Conservation (phyloP, 441 rosid genomes). For the Kokia cookei region DNA sequence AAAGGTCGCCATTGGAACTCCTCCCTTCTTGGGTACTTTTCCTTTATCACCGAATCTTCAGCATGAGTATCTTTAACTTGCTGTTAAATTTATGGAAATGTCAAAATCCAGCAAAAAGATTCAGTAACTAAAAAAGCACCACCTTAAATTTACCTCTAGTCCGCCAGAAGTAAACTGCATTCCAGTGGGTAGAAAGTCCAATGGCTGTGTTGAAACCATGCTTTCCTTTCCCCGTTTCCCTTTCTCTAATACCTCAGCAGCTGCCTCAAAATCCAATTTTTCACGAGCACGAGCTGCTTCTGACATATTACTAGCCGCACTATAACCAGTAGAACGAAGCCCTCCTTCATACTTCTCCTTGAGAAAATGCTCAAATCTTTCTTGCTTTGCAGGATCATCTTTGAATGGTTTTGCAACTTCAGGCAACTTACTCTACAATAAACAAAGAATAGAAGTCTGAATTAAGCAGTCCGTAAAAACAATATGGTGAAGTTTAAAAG, state of each 20-base stretch:
- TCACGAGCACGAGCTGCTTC: constrained; percentile 95
- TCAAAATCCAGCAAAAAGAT: constrained; percentile 8
- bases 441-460: constrained; percentile 5
- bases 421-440: constrained; percentile 48
- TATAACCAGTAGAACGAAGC: constrained; percentile 55
- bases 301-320: constrained; percentile 60
- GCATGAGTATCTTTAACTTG: constrained; percentile 40
- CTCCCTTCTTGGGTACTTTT: constrained; percentile 69
- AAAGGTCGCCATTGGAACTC: constrained; percentile 97
- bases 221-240: constrained; percentile 50
- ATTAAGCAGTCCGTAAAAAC: constrained; percentile 1
- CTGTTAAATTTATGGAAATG: constrained; percentile 31
- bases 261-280: constrained; percentile 95
- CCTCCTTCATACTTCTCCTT: constrained; percentile 93
- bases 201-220: constrained; percentile 31
- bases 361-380: constrained; percentile 89
- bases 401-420: constrained; percentile 73
- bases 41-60: constrained; percentile 39
- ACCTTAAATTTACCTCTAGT: constrained; percentile 49
- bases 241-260: constrained; percentile 86
- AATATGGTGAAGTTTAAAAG: background rate
- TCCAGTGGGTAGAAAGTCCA: constrained; percentile 49
- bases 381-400: constrained; percentile 85
- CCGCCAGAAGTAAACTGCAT: constrained; percentile 79
- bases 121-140: constrained; percentile 6